These are phyloP conservation scores for Guadua angustifolia DNA, from an alignment of 176 grass and related monocot species.

Conservation along the genomic window DNA sequence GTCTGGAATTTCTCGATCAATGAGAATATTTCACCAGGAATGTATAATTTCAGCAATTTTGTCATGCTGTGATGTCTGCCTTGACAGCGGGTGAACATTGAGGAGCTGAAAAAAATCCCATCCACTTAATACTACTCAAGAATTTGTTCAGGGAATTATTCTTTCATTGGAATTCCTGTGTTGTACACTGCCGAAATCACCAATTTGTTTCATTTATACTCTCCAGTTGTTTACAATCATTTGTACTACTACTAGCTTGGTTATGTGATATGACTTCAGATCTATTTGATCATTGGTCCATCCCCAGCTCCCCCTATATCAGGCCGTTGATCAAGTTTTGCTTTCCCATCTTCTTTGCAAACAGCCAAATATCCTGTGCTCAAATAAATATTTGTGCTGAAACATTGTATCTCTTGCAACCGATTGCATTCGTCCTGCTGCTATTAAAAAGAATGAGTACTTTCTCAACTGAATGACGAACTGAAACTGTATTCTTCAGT, in stretches of 20 bases:
- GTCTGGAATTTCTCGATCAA: constrained; percentile 69
- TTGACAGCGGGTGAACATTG: background rate
- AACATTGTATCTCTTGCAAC: background rate
- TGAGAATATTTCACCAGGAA: constrained; percentile 23
- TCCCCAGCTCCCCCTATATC: background rate
- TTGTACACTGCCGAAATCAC: background rate
- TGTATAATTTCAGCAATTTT: constrained; percentile 17
- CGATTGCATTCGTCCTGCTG: constrained; percentile 6
- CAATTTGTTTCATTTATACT: background rate
- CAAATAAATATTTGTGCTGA: constrained; percentile 10
- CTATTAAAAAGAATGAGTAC: background rate
- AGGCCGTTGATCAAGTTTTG: constrained; percentile 5
- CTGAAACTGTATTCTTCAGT: constrained; percentile 22
- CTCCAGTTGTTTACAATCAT: background rate
- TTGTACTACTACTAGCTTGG: background rate
- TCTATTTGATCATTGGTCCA: background rate
- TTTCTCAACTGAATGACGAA: background rate
- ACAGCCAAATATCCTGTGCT: background rate
- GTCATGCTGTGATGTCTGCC: background rate
- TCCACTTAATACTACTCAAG: background rate
- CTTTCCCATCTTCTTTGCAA: background rate
- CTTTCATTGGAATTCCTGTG: background rate
- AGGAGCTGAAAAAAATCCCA: constrained; percentile 4
- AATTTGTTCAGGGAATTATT: background rate
- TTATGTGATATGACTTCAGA: constrained; percentile 4